Conservation (phyloP, 306 rosid genomes). For the Lathyrus sativus region DNA sequence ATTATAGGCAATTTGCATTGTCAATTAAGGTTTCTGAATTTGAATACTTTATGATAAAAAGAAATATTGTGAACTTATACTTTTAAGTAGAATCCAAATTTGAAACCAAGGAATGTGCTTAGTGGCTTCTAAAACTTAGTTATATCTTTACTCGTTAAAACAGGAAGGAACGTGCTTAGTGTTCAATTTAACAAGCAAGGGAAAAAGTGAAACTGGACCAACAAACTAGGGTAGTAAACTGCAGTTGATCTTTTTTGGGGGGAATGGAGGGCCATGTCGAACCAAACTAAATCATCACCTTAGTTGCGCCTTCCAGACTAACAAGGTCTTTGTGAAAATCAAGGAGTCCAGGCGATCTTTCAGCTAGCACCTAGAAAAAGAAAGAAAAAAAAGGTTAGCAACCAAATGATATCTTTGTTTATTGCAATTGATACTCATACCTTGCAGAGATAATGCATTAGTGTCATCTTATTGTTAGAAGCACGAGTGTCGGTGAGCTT, state of each 20-base stretch:
- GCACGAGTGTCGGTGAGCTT: slow-evolving; percentile 97
- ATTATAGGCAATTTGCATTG: no score
- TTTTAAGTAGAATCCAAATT: no score
- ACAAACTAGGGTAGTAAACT: slow-evolving; percentile 20
- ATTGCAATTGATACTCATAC: slow-evolving; percentile 46
- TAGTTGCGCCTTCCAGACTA: slow-evolving; percentile 80
- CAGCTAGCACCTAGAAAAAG: slow-evolving; percentile 69
- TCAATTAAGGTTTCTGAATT: no score
- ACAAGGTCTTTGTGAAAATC: slow-evolving; percentile 83
- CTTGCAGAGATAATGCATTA: slow-evolving; percentile 99
- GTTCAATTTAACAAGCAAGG: slow-evolving; percentile 12
- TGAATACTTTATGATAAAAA: no score
- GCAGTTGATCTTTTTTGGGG: background rate
- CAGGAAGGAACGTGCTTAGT: slow-evolving; percentile 14
- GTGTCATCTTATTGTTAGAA: slow-evolving; percentile 82
- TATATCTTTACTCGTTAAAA: slow-evolving; percentile 7
- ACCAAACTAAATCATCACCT: slow-evolving; percentile 55
- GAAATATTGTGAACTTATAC: no score
- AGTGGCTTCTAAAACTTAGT: slow-evolving; percentile 24
- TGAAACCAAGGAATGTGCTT: background rate
- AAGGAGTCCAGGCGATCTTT: slow-evolving; percentile 80
- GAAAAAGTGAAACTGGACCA: slow-evolving; percentile 22
- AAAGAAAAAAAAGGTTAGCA: slow-evolving; percentile 18
- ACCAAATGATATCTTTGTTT: slow-evolving; percentile 33
- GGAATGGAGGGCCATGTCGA: background rate